Base-by-base conservation (phyloP, 75 land plant species). In the Picea glauca region DNA sequence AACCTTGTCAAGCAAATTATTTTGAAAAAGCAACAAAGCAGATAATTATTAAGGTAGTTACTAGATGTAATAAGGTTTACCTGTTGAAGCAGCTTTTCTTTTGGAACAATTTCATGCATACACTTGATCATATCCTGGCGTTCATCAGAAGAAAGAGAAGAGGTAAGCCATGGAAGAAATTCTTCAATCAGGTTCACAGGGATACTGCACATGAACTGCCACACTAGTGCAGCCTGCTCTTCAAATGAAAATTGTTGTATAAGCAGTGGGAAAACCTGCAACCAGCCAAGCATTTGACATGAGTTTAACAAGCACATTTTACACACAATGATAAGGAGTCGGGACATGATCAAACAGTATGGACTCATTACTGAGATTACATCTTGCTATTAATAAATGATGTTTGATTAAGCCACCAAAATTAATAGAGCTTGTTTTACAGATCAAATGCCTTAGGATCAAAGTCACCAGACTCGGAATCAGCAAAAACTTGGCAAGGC, bases 151-250 rank as follows among this genome's bases (percentile, higher is more conserved):
- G 93, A 87, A 72, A 94, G 79, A 56, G 79, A 91, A 62, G 90
- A 81, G 11, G 91, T 78, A 62, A 94, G 85, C 98, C 98, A 94
- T 12, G 95, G 93, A 64, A 94, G 87, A 64, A 93, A 93, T 70
- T 88, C 85, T 58, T 84, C 86, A 87, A 94, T 86, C 85, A 94
- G 84, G 66, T 86, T 84, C 57, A 93, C 93, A 72, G 98, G 98
- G 72, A 94, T 93, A 77, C 90, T 93, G 72, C 93, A 90, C n/a
- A 94, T 61, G 75, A 93, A 94, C 81, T 91, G 88, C 98, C 98
- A 94, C 6, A 91, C 91, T 56, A 94, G 60, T 65, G 85, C 83
- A 78, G 95, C 95, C 82, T 94, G 98, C 83, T 94, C 98, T 35
- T 94, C 91, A 78, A 84, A 86, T 20, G 88, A 78, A 50, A 91